Conservation (phyloP, 768 basidiomycete species). For the Hemileccinum rubropunctum region DNA sequence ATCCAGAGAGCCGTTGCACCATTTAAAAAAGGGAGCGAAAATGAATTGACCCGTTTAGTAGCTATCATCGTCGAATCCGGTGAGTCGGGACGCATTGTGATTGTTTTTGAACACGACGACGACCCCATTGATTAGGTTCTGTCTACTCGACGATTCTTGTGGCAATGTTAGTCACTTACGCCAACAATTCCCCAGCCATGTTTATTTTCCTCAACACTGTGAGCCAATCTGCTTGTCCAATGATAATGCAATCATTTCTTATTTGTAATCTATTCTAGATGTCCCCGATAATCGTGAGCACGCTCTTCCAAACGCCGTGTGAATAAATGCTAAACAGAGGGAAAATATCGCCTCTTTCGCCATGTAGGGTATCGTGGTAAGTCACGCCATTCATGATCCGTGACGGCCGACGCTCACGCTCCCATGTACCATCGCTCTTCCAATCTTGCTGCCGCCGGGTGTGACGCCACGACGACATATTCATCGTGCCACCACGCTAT, state of each 20-base stretch:
- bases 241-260: not conserved
- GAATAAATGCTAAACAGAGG: not conserved
- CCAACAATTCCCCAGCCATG: not conserved
- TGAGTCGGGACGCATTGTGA: not conserved
- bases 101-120: not conserved
- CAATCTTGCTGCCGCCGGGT: no score
- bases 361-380: slow-evolving; percentile 16
- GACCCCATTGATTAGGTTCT: not conserved
- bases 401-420: not conserved
- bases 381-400: not conserved
- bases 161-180: slow-evolving; percentile 14
- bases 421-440: not conserved
- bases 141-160: slow-evolving; percentile 9
- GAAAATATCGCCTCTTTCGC: not conserved
- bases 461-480: no score
- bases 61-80: slow-evolving; percentile 1
- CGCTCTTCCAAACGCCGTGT: not conserved
- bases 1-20: not conserved
- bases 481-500: no score
- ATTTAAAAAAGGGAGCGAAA: not conserved
- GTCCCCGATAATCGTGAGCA: slow-evolving; percentile 18
- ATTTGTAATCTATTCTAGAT: not conserved
- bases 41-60: not conserved
- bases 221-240: not conserved
- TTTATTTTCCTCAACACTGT: slow-evolving; percentile 20